These are phyloP conservation scores for Fusarium xylarioides DNA, from an alignment of 2,329 filamentous ascomycete species.

Conservation along the genomic window DNA sequence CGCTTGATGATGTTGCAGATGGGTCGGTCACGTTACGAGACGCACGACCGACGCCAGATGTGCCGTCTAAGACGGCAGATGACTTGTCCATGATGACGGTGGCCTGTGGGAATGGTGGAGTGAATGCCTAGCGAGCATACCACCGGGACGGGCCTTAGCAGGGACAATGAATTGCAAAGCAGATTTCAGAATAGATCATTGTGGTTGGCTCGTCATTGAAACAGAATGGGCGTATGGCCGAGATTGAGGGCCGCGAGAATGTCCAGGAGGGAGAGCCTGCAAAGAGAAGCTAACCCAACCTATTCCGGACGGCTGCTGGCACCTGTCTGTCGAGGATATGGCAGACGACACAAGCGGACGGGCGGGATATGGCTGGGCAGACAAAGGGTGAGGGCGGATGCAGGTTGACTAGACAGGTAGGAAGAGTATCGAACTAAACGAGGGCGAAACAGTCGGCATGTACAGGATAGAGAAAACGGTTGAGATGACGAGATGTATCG, in stretches of 20 bases:
- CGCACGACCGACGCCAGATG: conserved; percentile 33
- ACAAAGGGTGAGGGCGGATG: conserved; percentile 20
- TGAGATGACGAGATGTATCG: conserved; percentile 24
- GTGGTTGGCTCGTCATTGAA: conserved; percentile 48
- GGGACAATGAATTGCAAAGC: conserved; percentile 42
- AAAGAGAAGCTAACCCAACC: conserved; percentile 43
- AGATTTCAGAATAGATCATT: conserved; percentile 46
- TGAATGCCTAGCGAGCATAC: conserved; percentile 46
- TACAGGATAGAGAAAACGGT: not conserved
- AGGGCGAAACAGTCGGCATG: conserved; percentile 6
- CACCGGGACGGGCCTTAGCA: conserved; percentile 45
- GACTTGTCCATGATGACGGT: conserved; percentile 50
- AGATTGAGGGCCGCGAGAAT: conserved; percentile 29
- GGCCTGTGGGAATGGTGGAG: conserved; percentile 40
- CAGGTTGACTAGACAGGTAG: conserved; percentile 2
- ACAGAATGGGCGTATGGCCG: conserved; percentile 35
- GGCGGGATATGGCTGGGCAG: conserved; percentile 38
- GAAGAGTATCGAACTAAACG: conserved; percentile 3
- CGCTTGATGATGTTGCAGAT: conserved; percentile 35
- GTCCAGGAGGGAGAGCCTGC: conserved; percentile 23
- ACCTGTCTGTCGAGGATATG: conserved; percentile 32
- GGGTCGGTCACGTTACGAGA: conserved; percentile 32
- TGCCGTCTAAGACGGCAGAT: conserved; percentile 42
- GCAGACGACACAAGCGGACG: conserved; percentile 39
- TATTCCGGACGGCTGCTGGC: conserved; percentile 41